Percentiles rank a stretch among this genome's conserved stretches.
phyloP scores from a whole-genome alignment of 495 filamentous ascomycete species.

The Staphylotrichum tortipilum region DNA sequence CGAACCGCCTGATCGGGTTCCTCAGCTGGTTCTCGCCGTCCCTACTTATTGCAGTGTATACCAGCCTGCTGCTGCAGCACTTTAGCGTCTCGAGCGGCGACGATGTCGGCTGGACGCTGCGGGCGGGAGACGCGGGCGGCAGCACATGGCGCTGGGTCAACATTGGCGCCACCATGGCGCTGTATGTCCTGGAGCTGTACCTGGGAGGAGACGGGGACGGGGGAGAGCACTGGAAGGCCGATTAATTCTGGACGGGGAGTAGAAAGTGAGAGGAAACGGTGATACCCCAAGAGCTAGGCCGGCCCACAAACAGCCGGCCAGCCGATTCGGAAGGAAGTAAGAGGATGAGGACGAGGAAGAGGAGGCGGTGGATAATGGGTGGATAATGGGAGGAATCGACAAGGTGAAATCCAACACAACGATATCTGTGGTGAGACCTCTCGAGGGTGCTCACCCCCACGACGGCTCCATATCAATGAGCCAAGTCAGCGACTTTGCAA shows the following conservation, averaged over 20 bases:
- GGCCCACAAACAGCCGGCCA: neutral
- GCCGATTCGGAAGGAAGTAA: neutral
- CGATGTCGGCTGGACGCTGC: conserved; percentile 74
- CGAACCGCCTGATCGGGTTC: conserved; percentile 66
- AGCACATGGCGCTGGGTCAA: conserved; percentile 94
- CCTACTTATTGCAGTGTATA: conserved; percentile 91
- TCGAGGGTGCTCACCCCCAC: too few species aligned
- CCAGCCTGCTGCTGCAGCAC: conserved; percentile 92
- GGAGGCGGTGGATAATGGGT: neutral
- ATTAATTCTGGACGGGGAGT: conserved; percentile 49
- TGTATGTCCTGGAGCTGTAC: conserved; percentile 84
- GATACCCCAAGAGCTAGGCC: conserved; percentile 10
- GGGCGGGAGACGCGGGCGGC: conserved; percentile 68
- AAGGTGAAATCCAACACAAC: neutral
- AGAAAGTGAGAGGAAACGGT: neutral
- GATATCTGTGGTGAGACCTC: neutral
- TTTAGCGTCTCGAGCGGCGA: conserved; percentile 64
- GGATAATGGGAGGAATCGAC: neutral
- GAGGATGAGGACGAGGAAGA: neutral
- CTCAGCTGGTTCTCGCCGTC: conserved; percentile 88
- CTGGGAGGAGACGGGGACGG: conserved; percentile 65
- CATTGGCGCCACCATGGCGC: conserved; percentile 70
- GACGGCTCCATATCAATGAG: neutral
- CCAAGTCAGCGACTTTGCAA: neutral
- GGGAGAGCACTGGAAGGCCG: conserved; percentile 85